Conservation (phyloP, 2,329 filamentous ascomycete genomes). For the Arthrobotrys megalospora region DNA sequence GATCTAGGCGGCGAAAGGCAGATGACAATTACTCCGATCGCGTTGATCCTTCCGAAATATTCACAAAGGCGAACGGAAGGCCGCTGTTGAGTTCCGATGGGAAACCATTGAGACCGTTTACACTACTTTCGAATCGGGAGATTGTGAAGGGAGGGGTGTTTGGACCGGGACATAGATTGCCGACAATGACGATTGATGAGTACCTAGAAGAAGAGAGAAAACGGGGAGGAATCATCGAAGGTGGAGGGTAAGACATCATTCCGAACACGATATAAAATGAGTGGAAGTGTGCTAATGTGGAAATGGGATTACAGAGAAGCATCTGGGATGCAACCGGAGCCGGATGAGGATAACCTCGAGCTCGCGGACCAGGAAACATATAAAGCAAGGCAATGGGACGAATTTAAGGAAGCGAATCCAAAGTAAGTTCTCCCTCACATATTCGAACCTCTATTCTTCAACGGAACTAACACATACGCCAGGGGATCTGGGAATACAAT, state of each 20-base stretch:
- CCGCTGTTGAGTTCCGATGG: slow-evolving; percentile 84
- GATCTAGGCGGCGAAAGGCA: slow-evolving; percentile 70
- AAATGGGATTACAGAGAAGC: slow-evolving; percentile 58
- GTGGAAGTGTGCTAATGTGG: background rate
- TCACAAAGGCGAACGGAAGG: slow-evolving; percentile 71
- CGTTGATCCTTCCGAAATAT: slow-evolving; percentile 76
- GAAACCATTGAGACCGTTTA: slow-evolving; percentile 92
- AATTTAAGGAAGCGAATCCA: slow-evolving; percentile 90
- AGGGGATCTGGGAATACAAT: slow-evolving; percentile 83
- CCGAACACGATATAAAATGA: background rate
- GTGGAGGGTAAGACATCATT: slow-evolving; percentile 81
- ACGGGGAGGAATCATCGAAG: slow-evolving; percentile 90
- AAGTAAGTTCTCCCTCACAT: slow-evolving; percentile 68
- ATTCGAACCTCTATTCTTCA: background rate
- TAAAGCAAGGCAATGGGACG: slow-evolving; percentile 96
- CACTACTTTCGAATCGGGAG: slow-evolving; percentile 82
- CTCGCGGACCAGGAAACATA: slow-evolving; percentile 89
- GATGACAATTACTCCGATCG: slow-evolving; percentile 77
- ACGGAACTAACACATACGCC: slow-evolving; percentile 43
- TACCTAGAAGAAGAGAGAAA: slow-evolving; percentile 92
- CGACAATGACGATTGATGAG: slow-evolving; percentile 98
- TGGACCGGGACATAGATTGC: slow-evolving; percentile 89
- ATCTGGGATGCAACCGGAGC: slow-evolving; percentile 75
- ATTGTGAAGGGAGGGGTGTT: slow-evolving; percentile 87
- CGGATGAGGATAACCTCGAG: slow-evolving; percentile 92